These are phyloP conservation scores for Fusarium lateritium DNA, from an alignment of 2,329 filamentous ascomycete species.

Conservation along the genomic window DNA sequence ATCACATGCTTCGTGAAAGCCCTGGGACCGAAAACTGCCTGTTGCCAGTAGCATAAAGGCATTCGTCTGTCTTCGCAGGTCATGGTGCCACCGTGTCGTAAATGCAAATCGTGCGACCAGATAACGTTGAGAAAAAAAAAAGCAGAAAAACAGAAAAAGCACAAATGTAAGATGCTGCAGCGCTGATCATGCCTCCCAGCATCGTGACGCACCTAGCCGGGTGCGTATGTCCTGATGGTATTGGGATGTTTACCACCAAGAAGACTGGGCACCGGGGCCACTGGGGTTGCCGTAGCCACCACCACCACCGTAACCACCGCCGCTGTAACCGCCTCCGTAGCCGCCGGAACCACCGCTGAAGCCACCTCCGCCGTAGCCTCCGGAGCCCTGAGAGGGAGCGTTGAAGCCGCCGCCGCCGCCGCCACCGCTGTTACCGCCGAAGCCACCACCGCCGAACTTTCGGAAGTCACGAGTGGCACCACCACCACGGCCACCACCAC, in stretches of 20 bases:
- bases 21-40: constrained; percentile 56
- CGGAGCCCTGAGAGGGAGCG: constrained; percentile 54
- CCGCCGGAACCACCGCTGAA: constrained; percentile 73
- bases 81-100: constrained; percentile 61
- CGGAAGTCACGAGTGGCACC: constrained; percentile 89
- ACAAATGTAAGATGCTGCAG: constrained; percentile 44
- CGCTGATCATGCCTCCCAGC: constrained; percentile 30
- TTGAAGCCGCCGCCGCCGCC: constrained; percentile 56
- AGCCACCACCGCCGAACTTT: constrained; percentile 75
- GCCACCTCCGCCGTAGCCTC: constrained; percentile 61
- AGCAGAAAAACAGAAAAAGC: constrained; percentile 43
- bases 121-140: constrained; percentile 47
- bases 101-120: constrained; percentile 52
- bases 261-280: constrained; percentile 75
- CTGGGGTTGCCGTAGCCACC: constrained; percentile 77
- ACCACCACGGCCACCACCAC: constrained; percentile 76
- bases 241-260: constrained; percentile 73
- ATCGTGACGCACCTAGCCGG: constrained; percentile 39
- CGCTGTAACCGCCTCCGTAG: constrained; percentile 66
- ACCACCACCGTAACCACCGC: constrained; percentile 61
- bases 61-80: constrained; percentile 56
- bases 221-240: constrained; percentile 25
- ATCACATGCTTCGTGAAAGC: constrained; percentile 61
- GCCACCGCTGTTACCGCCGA: constrained; percentile 60
- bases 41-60: constrained; percentile 53